phyloP scores from a whole-genome alignment of 2,329 filamentous ascomycete species.

The Pochonia chlamydosporia region DNA sequence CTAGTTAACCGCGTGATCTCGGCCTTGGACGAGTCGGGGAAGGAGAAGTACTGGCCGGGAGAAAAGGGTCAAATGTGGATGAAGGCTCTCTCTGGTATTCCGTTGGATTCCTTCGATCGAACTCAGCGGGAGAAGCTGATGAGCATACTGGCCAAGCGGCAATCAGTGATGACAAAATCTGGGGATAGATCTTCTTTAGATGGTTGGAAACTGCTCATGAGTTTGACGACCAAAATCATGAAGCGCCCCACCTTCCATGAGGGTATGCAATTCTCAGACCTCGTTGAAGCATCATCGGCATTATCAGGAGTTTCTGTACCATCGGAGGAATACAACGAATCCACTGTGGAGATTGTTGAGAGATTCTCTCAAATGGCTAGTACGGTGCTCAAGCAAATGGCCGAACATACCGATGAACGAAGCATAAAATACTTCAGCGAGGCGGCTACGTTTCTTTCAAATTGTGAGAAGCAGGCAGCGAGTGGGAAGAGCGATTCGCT shows the following conservation, averaged over 20 bases:
- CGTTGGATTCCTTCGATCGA: slow-evolving; percentile 34
- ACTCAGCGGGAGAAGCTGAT: slow-evolving; percentile 39
- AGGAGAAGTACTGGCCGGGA: slow-evolving; percentile 26
- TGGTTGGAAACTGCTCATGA: slow-evolving; percentile 33
- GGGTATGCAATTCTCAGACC: slow-evolving; percentile 34
- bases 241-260: slow-evolving; percentile 45
- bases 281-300: slow-evolving; percentile 27
- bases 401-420: slow-evolving; percentile 35
- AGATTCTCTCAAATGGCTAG: slow-evolving; percentile 26
- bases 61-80: slow-evolving; percentile 24
- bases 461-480: slow-evolving; percentile 13
- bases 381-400: slow-evolving; percentile 36
- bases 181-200: slow-evolving; percentile 20
- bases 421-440: slow-evolving; percentile 33
- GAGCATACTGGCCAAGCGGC: slow-evolving; percentile 22
- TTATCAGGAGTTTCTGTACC: slow-evolving; percentile 21
- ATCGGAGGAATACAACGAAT: slow-evolving; percentile 18
- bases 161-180: slow-evolving; percentile 18
- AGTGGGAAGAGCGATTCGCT: not conserved
- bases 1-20: slow-evolving; percentile 26
- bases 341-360: slow-evolving; percentile 25
- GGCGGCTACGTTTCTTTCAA: slow-evolving; percentile 18
- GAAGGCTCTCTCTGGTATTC: slow-evolving; percentile 26
- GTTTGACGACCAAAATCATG: slow-evolving; percentile 44
- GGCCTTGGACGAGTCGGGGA: slow-evolving; percentile 20